phyloP scores from a whole-genome alignment of 805 yeast species.

The Yamadazyma takamatsuzukensis region DNA sequence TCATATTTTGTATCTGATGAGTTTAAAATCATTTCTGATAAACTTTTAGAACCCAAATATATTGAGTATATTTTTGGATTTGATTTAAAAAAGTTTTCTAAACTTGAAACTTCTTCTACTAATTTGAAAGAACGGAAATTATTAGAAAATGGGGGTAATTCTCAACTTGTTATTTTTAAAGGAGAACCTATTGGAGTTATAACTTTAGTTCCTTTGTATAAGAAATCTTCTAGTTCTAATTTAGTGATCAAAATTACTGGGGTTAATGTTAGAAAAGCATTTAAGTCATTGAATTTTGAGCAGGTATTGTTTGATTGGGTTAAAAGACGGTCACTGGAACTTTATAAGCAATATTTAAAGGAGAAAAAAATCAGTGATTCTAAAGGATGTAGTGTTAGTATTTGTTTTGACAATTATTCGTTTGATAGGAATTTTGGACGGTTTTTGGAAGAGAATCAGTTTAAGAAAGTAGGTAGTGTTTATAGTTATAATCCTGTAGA shows the following conservation, averaged over 20 bases:
- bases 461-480: constrained; percentile 29
- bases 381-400: constrained; percentile 28
- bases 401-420: constrained; percentile 48
- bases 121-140: constrained; percentile 19
- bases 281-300: constrained; percentile 59
- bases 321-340: constrained; percentile 41
- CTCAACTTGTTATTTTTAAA: constrained; percentile 59
- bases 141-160: constrained; percentile 39
- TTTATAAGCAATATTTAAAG: constrained; percentile 28
- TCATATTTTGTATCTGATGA: constrained; percentile 43
- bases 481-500: constrained; percentile 24
- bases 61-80: constrained; percentile 44
- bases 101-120: constrained; percentile 12
- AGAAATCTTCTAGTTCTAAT: constrained; percentile 35
- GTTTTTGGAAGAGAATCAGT: constrained; percentile 41
- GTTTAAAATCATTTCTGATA: constrained; percentile 36
- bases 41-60: constrained; percentile 21
- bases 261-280: constrained; percentile 65
- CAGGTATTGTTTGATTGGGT: constrained; percentile 64
- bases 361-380: constrained; percentile 23
- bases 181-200: constrained; percentile 68
- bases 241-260: constrained; percentile 54
- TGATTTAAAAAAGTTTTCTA: constrained; percentile 48
- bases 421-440: constrained; percentile 43
- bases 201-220: constrained; percentile 40